Evolutionary conservation across 306 rosid species (phyloP), one percentile per base, ranked within the genome.

Genomic region (peach (Prunus persica)): DNA sequence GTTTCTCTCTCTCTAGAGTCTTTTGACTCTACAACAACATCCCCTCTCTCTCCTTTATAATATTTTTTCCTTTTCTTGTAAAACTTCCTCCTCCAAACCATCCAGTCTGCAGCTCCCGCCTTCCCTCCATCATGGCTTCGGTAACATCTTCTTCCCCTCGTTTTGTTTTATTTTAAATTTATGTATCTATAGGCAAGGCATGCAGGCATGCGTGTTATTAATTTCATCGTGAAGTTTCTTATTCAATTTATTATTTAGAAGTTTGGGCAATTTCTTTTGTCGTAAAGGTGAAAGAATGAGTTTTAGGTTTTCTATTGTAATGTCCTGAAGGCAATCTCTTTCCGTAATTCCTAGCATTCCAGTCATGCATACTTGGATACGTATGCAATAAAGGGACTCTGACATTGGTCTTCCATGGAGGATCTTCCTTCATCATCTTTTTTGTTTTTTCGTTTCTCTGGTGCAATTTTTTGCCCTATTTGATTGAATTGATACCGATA

Each of bases 71-170:
- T 67, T 55, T 51, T 20, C 73, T 56, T 16, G 45, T 20, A 65
- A 43, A 28, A 67, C 32, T 16, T 68, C 73, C 67, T 66, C 55
- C 73, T 28, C 69, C 71, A 60, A 65, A 22, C 80, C 57, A 7
- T 8, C 56, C 28, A 60, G 27, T 49, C 62, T 25, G 16, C 78
- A 51, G 75, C 87, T 56, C 77, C 41, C 58, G 30, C 75, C 62
- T 20, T 60, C 70, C 49, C 64, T 74, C 79, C 84, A 20, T 25
- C 73, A 88, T 88, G 96, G 87, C 95, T 62, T 80, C 89, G 88
- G 96, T 90, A 83, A 65, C 41, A 66, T 34, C 76, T 57, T 20
- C 55, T 24, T 32, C 38, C 1, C 24, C 15, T 18, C 62, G 12
- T 2, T 68, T 75, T 50, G 13, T 2, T 61, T 75, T 22, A 54